Conservation (phyloP, 805 yeast genomes). For the Candida ortonii region DNA sequence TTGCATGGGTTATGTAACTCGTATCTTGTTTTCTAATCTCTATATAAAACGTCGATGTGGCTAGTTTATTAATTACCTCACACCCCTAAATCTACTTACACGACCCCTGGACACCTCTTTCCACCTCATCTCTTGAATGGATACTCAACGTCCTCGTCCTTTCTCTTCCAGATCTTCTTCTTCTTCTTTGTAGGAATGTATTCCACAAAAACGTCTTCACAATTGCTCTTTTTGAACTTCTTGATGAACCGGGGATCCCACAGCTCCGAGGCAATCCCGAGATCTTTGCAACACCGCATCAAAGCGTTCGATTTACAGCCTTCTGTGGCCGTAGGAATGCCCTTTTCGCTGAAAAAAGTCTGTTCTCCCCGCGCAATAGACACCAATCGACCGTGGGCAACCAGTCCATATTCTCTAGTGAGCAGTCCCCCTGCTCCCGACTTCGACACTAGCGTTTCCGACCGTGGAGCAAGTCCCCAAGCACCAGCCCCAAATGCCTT, state of each 20-base stretch:
- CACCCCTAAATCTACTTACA: too few relatives aligned
- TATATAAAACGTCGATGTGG: slow-evolving; percentile 8
- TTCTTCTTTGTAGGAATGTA: slow-evolving; percentile 77
- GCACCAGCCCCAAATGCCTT: slow-evolving; percentile 97
- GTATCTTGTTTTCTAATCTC: slow-evolving; percentile 5
- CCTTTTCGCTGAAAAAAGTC: slow-evolving; percentile 80
- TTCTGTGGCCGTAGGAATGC: slow-evolving; percentile 92
- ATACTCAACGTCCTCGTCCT: slow-evolving; percentile 76
- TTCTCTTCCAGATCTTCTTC: slow-evolving; percentile 91
- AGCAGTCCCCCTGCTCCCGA: slow-evolving; percentile 41
- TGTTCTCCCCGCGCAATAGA: slow-evolving; percentile 95
- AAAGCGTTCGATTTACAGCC: slow-evolving; percentile 96
- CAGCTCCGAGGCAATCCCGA: slow-evolving; percentile 93
- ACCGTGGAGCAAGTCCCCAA: slow-evolving; percentile 96
- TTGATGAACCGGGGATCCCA: slow-evolving; percentile 96
- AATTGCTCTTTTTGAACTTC: slow-evolving; percentile 55
- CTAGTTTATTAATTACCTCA: not conserved
- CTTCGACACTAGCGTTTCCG: slow-evolving; percentile 75
- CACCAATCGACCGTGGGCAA: slow-evolving; percentile 85
- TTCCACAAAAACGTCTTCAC: slow-evolving; percentile 84
- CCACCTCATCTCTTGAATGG: slow-evolving; percentile 57
- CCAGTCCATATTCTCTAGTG: slow-evolving; percentile 85
- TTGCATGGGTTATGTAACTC: slow-evolving; percentile 6
- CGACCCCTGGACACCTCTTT: too few relatives aligned
- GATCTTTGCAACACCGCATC: slow-evolving; percentile 97